phyloP scores from a whole-genome alignment of 768 basidiomycete genomes.

The Hydnomerulius pinastri region DNA sequence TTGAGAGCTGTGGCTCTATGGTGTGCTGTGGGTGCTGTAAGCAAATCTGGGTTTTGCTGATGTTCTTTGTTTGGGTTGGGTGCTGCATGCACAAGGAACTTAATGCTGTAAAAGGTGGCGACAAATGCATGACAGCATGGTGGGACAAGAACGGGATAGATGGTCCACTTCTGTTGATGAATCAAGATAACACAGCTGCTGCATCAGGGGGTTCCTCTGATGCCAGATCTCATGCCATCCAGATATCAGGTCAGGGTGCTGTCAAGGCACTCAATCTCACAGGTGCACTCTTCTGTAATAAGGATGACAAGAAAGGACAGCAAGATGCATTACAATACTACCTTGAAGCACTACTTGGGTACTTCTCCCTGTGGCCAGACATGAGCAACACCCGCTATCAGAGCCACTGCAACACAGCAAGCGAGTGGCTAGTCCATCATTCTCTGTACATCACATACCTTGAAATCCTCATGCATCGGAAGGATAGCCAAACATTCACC shows the following conservation, averaged over 20 bases:
- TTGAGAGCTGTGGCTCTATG: no score
- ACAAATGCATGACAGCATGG: slow-evolving; percentile 15
- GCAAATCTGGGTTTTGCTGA: no score
- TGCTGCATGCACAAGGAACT: slow-evolving; percentile 37
- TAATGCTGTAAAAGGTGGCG: slow-evolving; percentile 33
- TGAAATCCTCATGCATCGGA: slow-evolving; percentile 13
- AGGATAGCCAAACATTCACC: slow-evolving; percentile 17
- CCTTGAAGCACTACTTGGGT: slow-evolving; percentile 6
- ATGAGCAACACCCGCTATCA: slow-evolving; percentile 25
- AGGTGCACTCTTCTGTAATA: slow-evolving; percentile 33
- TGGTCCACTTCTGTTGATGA: slow-evolving; percentile 28
- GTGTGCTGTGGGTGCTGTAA: no score
- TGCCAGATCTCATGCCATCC: slow-evolving; percentile 14
- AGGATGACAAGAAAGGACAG: slow-evolving; percentile 38
- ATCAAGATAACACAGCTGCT: slow-evolving; percentile 28
- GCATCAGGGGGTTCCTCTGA: slow-evolving; percentile 2
- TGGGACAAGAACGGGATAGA: slow-evolving; percentile 18
- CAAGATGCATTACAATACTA: slow-evolving; percentile 20
- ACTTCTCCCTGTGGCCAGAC: slow-evolving; percentile 19
- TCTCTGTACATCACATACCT: slow-evolving; percentile 20
- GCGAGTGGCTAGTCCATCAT: slow-evolving; percentile 14
- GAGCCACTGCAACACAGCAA: slow-evolving; percentile 16
- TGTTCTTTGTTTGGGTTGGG: slow-evolving; percentile 34
- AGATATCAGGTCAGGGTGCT: slow-evolving; percentile 24
- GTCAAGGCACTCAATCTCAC: slow-evolving; percentile 24